phyloP scores from a whole-genome alignment of 169 alveolate species.

The Plasmodium yoelii region DNA sequence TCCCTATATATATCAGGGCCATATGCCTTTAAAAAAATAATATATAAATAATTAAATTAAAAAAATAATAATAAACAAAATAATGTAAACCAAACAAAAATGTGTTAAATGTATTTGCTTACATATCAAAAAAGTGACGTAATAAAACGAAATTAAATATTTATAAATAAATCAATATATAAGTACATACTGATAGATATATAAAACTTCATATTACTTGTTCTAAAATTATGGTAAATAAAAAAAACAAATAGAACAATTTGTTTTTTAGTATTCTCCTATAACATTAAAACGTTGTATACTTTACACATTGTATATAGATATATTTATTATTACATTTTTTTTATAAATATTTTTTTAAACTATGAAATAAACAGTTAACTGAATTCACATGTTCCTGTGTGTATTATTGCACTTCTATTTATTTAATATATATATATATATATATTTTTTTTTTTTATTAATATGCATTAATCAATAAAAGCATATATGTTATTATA shows the following conservation, averaged over 20 bases:
- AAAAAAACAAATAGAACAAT: slow-evolving; percentile 1
- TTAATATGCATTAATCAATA: slow-evolving; percentile 12
- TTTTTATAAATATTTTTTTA: slow-evolving; percentile 7
- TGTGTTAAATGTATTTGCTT: slow-evolving; percentile 20
- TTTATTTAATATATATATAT: slow-evolving; percentile 1
- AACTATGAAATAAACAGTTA: slow-evolving; percentile 29
- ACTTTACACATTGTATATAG: neutral
- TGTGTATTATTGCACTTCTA: neutral
- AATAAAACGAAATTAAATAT: neutral
- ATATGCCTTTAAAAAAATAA: slow-evolving; percentile 1
- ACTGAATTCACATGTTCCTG: neutral
- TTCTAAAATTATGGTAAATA: neutral
- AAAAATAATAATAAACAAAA: slow-evolving; percentile 29
- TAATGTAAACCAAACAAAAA: slow-evolving; percentile 35
- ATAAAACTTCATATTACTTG: neutral
- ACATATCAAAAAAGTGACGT: slow-evolving; percentile 6
- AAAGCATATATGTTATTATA: slow-evolving; percentile 12
- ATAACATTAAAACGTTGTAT: neutral
- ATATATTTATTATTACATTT: neutral
- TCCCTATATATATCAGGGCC: slow-evolving; percentile 24
- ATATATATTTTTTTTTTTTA: slow-evolving; percentile 10
- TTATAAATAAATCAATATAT: slow-evolving; percentile 7
- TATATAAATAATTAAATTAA: slow-evolving; percentile 10
- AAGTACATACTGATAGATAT: neutral
- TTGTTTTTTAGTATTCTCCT: slow-evolving; percentile 21